Conservation (phyloP, 495 filamentous ascomycete genomes). For the Cercophora samala region DNA sequence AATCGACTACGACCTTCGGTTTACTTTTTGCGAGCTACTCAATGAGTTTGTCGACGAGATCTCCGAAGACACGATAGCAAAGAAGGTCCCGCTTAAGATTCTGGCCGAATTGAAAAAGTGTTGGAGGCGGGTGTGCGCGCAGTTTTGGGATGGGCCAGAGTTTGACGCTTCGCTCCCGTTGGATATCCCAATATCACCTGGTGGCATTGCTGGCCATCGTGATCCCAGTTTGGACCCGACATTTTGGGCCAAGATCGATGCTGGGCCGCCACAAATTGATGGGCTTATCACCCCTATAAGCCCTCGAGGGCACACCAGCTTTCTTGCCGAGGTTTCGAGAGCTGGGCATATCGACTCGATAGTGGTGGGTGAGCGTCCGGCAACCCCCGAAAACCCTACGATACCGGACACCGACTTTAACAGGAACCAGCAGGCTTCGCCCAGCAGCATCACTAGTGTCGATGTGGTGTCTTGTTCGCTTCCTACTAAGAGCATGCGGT, state of each 20-base stretch:
- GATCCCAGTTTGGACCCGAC: slow-evolving; percentile 50
- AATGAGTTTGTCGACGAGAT: slow-evolving; percentile 69
- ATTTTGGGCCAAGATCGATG: slow-evolving; percentile 43
- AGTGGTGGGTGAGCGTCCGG: slow-evolving; percentile 40
- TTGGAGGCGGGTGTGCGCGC: slow-evolving; percentile 85
- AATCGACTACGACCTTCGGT: slow-evolving; percentile 71
- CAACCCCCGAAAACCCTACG: slow-evolving; percentile 38
- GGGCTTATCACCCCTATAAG: slow-evolving; percentile 29
- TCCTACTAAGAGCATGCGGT: slow-evolving; percentile 59
- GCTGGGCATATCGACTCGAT: slow-evolving; percentile 47
- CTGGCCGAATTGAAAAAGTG: slow-evolving; percentile 93
- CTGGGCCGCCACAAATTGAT: slow-evolving; percentile 43
- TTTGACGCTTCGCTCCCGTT: slow-evolving; percentile 55
- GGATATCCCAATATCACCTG: slow-evolving; percentile 71
- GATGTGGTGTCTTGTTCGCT: slow-evolving; percentile 81
- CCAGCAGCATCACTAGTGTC: slow-evolving; percentile 51
- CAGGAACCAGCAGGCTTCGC: slow-evolving; percentile 41
- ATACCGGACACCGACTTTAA: slow-evolving; percentile 22
- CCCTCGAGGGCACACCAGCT: slow-evolving; percentile 36
- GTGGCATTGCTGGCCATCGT: slow-evolving; percentile 60
- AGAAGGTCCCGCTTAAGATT: slow-evolving; percentile 81
- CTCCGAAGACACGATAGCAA: slow-evolving; percentile 42
- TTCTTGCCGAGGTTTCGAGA: slow-evolving; percentile 48
- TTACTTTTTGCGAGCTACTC: slow-evolving; percentile 75
- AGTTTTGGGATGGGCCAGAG: slow-evolving; percentile 78